Evolutionary conservation across 306 rosid species (phyloP).

Genomic region (Cicer cuneatum): DNA sequence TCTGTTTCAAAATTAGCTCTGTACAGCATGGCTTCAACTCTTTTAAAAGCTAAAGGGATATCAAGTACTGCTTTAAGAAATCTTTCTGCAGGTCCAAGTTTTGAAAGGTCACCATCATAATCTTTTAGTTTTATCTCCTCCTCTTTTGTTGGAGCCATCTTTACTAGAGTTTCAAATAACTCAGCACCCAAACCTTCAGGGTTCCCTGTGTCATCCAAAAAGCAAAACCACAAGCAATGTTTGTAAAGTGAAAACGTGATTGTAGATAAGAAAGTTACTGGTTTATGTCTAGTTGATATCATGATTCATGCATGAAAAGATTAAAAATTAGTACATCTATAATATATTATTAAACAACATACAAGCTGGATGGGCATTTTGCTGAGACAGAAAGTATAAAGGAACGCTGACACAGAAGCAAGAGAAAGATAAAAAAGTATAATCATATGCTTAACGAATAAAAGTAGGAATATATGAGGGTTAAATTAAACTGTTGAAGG

Average conservation of each 20-base stretch:
- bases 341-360: conserved; percentile 1
- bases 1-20: conserved; percentile 93
- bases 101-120: conserved; percentile 72
- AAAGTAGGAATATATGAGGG: conserved; percentile 23
- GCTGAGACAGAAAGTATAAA: conserved; percentile 29
- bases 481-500: not conserved
- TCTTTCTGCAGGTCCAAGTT: conserved; percentile 94
- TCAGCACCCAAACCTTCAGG: conserved; percentile 94
- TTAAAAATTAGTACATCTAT: conserved; percentile 12
- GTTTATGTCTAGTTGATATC: conserved; percentile 17
- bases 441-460: conserved; percentile 24
- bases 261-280: not conserved
- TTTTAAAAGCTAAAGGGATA: conserved; percentile 89
- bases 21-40: conserved; percentile 98
- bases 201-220: conserved; percentile 65
- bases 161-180: conserved; percentile 93
- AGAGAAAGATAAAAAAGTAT: conserved; percentile 24
- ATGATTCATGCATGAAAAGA: not conserved
- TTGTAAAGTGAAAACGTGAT: conserved; percentile 29
- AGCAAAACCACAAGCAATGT: conserved; percentile 38
- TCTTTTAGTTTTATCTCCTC: conserved; percentile 89
- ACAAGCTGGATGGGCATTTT: conserved; percentile 31
- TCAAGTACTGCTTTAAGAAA: conserved; percentile 86
- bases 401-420: conserved; percentile 36
- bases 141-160: conserved; percentile 99